Percentiles rank a stretch among this genome's conserved stretches.
Evolutionary conservation across 176 grass and related monocot species (phyloP).

Genomic region (Raddia guianensis): DNA sequence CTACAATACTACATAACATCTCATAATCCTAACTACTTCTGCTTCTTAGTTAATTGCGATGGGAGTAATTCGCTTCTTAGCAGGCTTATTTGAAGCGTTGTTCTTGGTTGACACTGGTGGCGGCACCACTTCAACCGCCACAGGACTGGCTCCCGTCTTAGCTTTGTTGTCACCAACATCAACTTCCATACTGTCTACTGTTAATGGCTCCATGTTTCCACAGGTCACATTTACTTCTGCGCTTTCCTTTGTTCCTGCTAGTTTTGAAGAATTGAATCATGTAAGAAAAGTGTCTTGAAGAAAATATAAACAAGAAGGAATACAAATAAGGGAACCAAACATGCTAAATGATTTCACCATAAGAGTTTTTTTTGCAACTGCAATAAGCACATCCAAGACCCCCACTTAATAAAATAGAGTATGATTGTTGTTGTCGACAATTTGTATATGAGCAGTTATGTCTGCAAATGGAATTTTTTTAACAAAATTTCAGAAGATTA

Average conservation of each 20-base stretch:
- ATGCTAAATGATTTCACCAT: not conserved
- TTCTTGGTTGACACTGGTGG: slow-evolving; percentile 38
- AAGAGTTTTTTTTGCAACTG: not conserved
- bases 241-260: slow-evolving; percentile 51
- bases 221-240: slow-evolving; percentile 41
- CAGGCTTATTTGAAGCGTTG: slow-evolving; percentile 58
- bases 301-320: slow-evolving; percentile 4
- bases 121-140: slow-evolving; percentile 25
- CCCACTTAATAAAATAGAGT: not conserved
- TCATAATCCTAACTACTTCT: slow-evolving; percentile 41
- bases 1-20: slow-evolving; percentile 33
- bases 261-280: slow-evolving; percentile 13
- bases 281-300: not conserved
- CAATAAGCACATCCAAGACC: slow-evolving; percentile 4
- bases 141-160: slow-evolving; percentile 38
- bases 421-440: slow-evolving; percentile 1
- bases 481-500: not conserved
- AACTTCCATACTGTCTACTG: slow-evolving; percentile 55
- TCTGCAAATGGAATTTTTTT: not conserved
- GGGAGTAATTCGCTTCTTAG: slow-evolving; percentile 77
- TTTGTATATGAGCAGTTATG: not conserved
- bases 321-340: not conserved
- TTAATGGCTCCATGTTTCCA: slow-evolving; percentile 24
- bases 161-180: slow-evolving; percentile 42
- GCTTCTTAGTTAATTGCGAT: slow-evolving; percentile 63